Base-by-base conservation (phyloP, 2,329 filamentous ascomycete genomes). In the Epicoccum nigrum region DNA sequence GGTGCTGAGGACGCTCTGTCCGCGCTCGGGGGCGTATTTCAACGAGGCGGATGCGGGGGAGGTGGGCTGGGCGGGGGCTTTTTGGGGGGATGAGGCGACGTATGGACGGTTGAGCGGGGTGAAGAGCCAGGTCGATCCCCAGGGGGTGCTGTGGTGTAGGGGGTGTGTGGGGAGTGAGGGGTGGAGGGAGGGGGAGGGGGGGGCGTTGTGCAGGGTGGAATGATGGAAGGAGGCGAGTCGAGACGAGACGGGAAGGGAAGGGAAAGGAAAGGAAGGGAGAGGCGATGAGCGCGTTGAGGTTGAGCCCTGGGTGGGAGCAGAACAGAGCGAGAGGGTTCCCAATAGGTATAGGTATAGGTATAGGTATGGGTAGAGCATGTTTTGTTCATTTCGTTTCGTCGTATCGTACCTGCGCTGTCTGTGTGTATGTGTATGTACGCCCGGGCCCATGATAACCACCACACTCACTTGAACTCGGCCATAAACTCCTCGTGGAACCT, bases 401-500 rank as follows among this genome's bases (percentile, higher is more conserved):
- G n/a, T n/a, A n/a, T n/a, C n/a, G n/a, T n/a, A n/a, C n/a, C n/a
- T n/a, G n/a, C n/a, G n/a, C n/a, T n/a, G n/a, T n/a, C n/a, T n/a
- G n/a, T n/a, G n/a, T n/a, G n/a, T n/a, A n/a, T n/a, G n/a, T n/a
- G n/a, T n/a, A n/a, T n/a, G n/a, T n/a, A n/a, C n/a, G n/a, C n/a
- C n/a, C n/a, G n/a, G n/a, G n/a, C n/a, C n/a, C n/a, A n/a, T n/a
- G n/a, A n/a, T n/a, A n/a, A n/a, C n/a, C n/a, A n/a, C n/a, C n/a
- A n/a, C n/a, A n/a, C n/a, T n/a, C n/a, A 70, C 51, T 77, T 78
- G 61, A 83, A 97, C 82, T 96, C 84, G 42, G 88, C 83, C 86
- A 97, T 89, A 68, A 99, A 99, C 56, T 89, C 86, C 75, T 86
- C 79, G 79, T 99, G 94, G 78, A 99, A 99, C 76, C 90, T 89